These are phyloP conservation scores for Begonia masoniana DNA, from an alignment of 306 rosid genomes.

Conservation along the genomic window DNA sequence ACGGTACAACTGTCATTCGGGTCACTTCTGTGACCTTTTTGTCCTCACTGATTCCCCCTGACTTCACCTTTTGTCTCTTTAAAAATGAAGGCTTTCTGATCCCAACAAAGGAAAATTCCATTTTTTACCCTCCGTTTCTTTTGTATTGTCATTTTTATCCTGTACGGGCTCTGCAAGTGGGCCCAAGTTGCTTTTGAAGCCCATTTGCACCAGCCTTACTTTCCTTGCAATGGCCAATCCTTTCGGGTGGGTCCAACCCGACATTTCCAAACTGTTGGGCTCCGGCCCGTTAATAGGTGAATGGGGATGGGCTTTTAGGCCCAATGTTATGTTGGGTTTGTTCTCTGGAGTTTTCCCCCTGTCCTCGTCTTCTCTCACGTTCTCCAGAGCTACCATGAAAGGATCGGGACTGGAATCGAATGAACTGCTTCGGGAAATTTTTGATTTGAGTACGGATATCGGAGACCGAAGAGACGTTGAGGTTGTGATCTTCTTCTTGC, in stretches of 20 bases:
- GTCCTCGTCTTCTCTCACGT: constrained; percentile 36
- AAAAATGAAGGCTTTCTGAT: too few relatives aligned
- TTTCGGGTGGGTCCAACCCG: neutral
- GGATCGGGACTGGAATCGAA: constrained; percentile 76
- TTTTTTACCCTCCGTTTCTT: too few relatives aligned
- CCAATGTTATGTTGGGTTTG: neutral
- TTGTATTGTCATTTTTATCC: too few relatives aligned
- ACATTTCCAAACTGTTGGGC: neutral
- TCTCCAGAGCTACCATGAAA: constrained; percentile 55
- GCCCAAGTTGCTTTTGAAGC: neutral
- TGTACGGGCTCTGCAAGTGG: too few relatives aligned
- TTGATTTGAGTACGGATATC: constrained; percentile 18
- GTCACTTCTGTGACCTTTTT: too few relatives aligned
- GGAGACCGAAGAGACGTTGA: constrained; percentile 35
- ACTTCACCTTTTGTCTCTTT: too few relatives aligned
- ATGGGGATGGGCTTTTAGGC: neutral
- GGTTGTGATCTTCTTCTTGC: constrained; percentile 15
- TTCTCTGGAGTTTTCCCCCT: constrained; percentile 15
- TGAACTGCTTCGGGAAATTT: constrained; percentile 28
- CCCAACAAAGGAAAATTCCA: too few relatives aligned
- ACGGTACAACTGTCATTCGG: too few relatives aligned
- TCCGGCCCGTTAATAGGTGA: neutral
- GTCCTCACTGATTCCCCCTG: too few relatives aligned
- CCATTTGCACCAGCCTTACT: neutral
- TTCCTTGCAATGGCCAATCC: neutral